Conservation (phyloP, 31 red algal species). For the Endocladia muricata region DNA sequence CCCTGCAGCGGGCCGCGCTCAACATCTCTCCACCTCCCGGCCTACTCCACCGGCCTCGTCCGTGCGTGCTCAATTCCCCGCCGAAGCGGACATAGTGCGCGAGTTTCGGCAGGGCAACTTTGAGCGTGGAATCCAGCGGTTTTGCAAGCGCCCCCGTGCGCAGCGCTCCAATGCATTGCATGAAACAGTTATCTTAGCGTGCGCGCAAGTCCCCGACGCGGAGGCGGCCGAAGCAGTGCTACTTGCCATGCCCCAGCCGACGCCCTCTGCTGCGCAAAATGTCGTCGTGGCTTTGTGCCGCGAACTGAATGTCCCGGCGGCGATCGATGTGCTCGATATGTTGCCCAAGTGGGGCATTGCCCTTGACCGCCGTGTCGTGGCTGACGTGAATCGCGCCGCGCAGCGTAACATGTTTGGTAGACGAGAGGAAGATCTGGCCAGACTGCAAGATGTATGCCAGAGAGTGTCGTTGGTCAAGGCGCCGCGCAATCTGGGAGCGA, state of each 20-base stretch:
- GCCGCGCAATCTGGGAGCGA: background rate
- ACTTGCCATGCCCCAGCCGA: constrained; percentile 28
- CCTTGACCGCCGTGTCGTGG: constrained; percentile 27
- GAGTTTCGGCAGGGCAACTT: constrained; percentile 42
- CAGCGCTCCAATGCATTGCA: constrained; percentile 38
- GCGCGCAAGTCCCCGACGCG: constrained; percentile 56
- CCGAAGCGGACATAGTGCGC: constrained; percentile 28
- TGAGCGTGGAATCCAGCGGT: constrained; percentile 26
- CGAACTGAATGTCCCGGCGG: constrained; percentile 30
- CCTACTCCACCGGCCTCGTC: too few relatives aligned
- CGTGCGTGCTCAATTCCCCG: too few relatives aligned
- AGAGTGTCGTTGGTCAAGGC: background rate
- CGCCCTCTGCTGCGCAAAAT: constrained; percentile 24
- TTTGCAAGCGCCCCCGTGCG: constrained; percentile 22
- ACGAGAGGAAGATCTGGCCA: background rate
- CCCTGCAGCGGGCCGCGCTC: too few relatives aligned
- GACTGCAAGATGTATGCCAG: background rate
- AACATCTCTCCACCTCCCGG: too few relatives aligned
- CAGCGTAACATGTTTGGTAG: background rate
- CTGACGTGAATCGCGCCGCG: constrained; percentile 29
- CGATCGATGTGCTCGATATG: constrained; percentile 23
- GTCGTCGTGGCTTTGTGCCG: constrained; percentile 34
- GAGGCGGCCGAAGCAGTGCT: constrained; percentile 40
- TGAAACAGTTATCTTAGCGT: constrained; percentile 42
- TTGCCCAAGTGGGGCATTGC: constrained; percentile 12